Evolutionary conservation across 129 eudicot species (phyloP).

Genomic region (Logfia minima): DNA sequence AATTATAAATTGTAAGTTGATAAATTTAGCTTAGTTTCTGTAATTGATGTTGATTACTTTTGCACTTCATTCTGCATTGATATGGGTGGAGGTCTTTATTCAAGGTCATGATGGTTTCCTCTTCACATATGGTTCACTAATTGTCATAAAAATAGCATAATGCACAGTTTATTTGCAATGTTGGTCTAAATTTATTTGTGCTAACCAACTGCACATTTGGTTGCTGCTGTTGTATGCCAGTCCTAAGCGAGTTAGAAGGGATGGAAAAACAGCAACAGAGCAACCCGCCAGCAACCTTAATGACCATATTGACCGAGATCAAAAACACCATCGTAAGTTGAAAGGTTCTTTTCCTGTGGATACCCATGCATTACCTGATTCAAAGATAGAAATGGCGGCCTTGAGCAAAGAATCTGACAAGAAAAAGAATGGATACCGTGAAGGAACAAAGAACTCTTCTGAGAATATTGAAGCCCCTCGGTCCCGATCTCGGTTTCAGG

Average conservation of each 20-base stretch:
- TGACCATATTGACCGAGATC: slow-evolving; percentile 47
- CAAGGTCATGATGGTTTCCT: neutral
- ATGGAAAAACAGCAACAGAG: slow-evolving; percentile 56
- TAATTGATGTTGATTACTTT: neutral
- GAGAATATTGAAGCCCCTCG: slow-evolving; percentile 43
- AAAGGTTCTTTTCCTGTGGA: slow-evolving; percentile 58
- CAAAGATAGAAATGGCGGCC: slow-evolving; percentile 38
- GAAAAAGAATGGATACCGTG: slow-evolving; percentile 39
- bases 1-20: slow-evolving; percentile 1
- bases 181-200: neutral
- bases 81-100: neutral
- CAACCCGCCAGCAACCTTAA: slow-evolving; percentile 31
- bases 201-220: slow-evolving; percentile 11
- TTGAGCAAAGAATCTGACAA: slow-evolving; percentile 42
- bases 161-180: neutral
- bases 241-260: slow-evolving; percentile 73
- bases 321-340: slow-evolving; percentile 48
- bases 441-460: slow-evolving; percentile 49
- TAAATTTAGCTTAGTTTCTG: neutral
- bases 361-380: slow-evolving; percentile 31
- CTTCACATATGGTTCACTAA: neutral
- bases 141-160: neutral
- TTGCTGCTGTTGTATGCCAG: slow-evolving; percentile 35
- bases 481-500: slow-evolving; percentile 67
- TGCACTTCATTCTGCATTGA: neutral